These are phyloP conservation scores for Dactylellina haptotyla DNA, from an alignment of 2,329 filamentous ascomycete species.

Conservation along the genomic window DNA sequence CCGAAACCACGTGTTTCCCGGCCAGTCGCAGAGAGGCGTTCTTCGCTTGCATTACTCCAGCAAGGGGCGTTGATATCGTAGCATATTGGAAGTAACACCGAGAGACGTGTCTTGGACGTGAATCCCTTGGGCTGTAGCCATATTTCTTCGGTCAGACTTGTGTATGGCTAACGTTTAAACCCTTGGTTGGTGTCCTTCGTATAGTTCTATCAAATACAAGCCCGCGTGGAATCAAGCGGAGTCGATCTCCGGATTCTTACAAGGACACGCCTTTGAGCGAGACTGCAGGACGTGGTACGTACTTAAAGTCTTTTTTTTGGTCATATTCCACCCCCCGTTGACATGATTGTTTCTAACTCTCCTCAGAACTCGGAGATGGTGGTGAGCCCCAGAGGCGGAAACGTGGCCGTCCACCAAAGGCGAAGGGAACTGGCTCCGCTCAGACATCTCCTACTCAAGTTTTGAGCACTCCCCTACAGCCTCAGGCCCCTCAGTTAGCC, in stretches of 20 bases:
- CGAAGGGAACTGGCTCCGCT: constrained; percentile 59
- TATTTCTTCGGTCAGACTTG: background rate
- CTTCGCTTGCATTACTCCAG: constrained; percentile 32
- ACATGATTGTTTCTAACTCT: background rate
- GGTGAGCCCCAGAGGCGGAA: constrained; percentile 63
- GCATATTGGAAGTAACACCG: constrained; percentile 1
- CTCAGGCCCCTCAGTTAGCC: constrained; percentile 56
- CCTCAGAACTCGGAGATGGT: constrained; percentile 55
- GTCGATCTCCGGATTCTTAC: constrained; percentile 75
- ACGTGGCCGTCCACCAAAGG: constrained; percentile 66
- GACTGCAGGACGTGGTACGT: constrained; percentile 80
- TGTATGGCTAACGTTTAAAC: constrained; percentile 52
- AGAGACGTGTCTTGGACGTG: background rate
- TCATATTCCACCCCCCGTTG: background rate
- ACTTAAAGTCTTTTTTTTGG: constrained; percentile 60
- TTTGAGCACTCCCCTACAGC: constrained; percentile 55
- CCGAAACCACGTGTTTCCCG: constrained; percentile 40
- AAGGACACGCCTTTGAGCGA: constrained; percentile 68
- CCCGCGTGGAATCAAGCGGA: constrained; percentile 79
- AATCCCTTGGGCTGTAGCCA: background rate
- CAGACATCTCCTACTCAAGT: constrained; percentile 59
- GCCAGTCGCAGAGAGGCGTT: constrained; percentile 23
- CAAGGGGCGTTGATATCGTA: background rate
- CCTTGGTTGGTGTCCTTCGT: constrained; percentile 57
- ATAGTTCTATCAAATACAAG: constrained; percentile 65